Evolutionary conservation across 2,329 filamentous ascomycete species (phyloP).

Genomic region (Pestalotiopsis sp.): DNA sequence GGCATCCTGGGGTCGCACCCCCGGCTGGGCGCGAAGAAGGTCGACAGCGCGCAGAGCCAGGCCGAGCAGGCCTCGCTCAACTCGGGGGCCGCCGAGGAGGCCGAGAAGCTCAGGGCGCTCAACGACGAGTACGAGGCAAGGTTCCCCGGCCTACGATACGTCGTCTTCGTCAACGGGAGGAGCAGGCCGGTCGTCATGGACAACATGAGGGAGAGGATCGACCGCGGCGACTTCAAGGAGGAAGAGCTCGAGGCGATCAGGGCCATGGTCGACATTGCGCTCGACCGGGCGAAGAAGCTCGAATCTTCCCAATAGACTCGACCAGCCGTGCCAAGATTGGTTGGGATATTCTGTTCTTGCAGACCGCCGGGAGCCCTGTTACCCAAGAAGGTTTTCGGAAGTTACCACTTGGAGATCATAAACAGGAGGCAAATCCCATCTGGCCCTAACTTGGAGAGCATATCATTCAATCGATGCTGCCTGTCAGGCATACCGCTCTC

Average conservation of each 20-base stretch:
- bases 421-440: too few species aligned
- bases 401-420: too few species aligned
- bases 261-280: constrained; percentile 93
- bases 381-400: too few species aligned
- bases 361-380: too few species aligned
- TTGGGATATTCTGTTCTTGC: too few species aligned
- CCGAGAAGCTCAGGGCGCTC: constrained; percentile 58
- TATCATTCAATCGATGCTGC: too few species aligned
- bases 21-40: constrained; percentile 77
- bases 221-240: constrained; percentile 61
- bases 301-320: constrained; percentile 18
- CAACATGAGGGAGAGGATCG: constrained; percentile 78
- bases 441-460: too few species aligned
- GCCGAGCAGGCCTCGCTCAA: constrained; percentile 81
- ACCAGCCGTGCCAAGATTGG: background rate
- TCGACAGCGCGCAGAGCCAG: constrained; percentile 80
- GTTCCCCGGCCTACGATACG: constrained; percentile 84
- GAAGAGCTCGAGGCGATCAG: constrained; percentile 77
- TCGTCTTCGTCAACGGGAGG: constrained; percentile 89
- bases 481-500: too few species aligned
- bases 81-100: constrained; percentile 50
- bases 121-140: constrained; percentile 79
- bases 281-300: constrained; percentile 74
- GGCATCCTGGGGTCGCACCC: constrained; percentile 81
- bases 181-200: constrained; percentile 74